Conservation (phyloP, 208 protist genomes). For the Trypanosoma avium region DNA sequence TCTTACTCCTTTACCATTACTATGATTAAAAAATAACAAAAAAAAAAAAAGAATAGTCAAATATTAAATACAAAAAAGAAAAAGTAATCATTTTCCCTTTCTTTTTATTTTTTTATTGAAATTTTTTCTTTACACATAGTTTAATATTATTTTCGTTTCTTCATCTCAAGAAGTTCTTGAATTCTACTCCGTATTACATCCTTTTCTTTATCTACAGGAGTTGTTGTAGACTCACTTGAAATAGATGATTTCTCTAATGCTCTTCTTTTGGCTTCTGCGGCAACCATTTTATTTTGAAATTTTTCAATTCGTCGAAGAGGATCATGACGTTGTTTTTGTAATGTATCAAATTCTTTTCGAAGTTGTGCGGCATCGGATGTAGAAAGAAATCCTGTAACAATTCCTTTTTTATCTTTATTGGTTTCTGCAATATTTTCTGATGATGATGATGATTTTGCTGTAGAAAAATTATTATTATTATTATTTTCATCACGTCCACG, state of each 20-base stretch:
- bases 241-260: too few relatives aligned
- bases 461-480: background rate
- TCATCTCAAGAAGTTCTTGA: conserved; percentile 31
- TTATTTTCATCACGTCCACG: conserved; percentile 11
- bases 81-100: too few relatives aligned
- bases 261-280: conserved; percentile 47
- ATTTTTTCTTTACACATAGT: background rate
- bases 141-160: conserved; percentile 9
- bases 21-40: too few relatives aligned
- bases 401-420: conserved; percentile 7
- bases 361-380: conserved; percentile 50
- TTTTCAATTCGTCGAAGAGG: conserved; percentile 54
- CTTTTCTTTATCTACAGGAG: conserved; percentile 18
- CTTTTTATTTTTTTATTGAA: too few relatives aligned
- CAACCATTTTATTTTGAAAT: conserved; percentile 67
- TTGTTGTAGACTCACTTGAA: too few relatives aligned
- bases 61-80: background rate
- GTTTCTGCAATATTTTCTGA: too few relatives aligned
- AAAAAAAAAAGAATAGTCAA: background rate
- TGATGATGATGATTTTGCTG: too few relatives aligned
- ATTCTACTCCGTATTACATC: conserved; percentile 19
- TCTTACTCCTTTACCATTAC: too few relatives aligned
- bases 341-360: conserved; percentile 55
- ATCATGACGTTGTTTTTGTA: conserved; percentile 71
- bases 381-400: conserved; percentile 60